These are phyloP conservation scores for Ophiosphaerella korrae DNA, from an alignment of 2,329 filamentous ascomycete species.

Conservation along the genomic window DNA sequence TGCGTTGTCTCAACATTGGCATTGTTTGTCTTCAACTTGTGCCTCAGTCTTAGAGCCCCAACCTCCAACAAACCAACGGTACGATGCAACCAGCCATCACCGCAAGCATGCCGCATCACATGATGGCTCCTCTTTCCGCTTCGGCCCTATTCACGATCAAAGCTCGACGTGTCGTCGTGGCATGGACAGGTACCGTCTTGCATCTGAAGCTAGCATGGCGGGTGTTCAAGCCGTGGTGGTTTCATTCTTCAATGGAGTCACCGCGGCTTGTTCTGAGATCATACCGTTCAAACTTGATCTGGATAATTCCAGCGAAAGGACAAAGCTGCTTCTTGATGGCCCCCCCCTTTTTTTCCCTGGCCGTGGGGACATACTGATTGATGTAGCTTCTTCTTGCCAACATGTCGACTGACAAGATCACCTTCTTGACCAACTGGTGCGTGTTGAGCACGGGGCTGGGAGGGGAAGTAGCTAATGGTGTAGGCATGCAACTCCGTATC, in stretches of 20 bases:
- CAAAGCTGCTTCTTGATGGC: constrained; percentile 69
- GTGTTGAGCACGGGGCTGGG: constrained; percentile 3
- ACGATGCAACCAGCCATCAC: constrained; percentile 16
- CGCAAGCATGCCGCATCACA: constrained; percentile 9
- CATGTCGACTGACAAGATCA: constrained; percentile 86
- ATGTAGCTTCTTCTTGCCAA: constrained; percentile 37
- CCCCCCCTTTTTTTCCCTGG: constrained; percentile 27
- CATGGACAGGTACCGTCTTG: constrained; percentile 26
- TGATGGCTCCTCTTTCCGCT: constrained; percentile 4
- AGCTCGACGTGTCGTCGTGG: constrained; percentile 11
- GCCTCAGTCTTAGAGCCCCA: background rate
- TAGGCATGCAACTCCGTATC: constrained; percentile 83
- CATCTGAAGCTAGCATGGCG: constrained; percentile 28
- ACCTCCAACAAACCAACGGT: constrained; percentile 6
- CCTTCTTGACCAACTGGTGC: constrained; percentile 83
- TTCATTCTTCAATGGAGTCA: background rate
- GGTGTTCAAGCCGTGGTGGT: constrained; percentile 17
- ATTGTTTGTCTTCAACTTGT: no score
- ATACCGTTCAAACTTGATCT: constrained; percentile 83
- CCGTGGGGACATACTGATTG: constrained; percentile 31
- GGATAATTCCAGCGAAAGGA: constrained; percentile 88
- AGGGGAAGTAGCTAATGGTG: constrained; percentile 9
- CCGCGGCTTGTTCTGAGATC: constrained; percentile 23
- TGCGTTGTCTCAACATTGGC: no score
- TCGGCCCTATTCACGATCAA: constrained; percentile 11